Evolutionary conservation across 257 asterid genomes (phyloP).

Genomic region (Leptodermis oblonga): DNA sequence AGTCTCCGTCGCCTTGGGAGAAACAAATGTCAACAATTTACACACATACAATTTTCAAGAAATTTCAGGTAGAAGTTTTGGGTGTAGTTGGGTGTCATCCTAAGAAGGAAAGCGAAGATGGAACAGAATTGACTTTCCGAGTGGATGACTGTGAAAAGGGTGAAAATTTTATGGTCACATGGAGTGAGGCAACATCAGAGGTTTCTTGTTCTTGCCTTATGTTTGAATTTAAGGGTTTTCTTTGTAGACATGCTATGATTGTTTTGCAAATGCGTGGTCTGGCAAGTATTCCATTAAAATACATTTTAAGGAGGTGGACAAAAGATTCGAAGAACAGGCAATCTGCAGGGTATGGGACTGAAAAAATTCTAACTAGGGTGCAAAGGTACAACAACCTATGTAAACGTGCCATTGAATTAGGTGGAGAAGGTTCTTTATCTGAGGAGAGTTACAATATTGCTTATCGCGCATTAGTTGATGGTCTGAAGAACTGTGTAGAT

Average conservation of each 20-base stretch:
- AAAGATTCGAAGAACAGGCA: slow-evolving; percentile 77
- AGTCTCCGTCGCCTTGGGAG: slow-evolving; percentile 99
- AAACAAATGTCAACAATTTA: slow-evolving; percentile 89
- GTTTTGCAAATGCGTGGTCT: slow-evolving; percentile 95
- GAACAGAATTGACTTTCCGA: slow-evolving; percentile 45
- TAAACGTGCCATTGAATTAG: slow-evolving; percentile 77
- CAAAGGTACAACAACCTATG: slow-evolving; percentile 89
- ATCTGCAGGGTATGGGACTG: slow-evolving; percentile 49
- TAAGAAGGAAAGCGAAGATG: slow-evolving; percentile 63
- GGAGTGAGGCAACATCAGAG: slow-evolving; percentile 66
- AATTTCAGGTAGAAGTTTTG: slow-evolving; percentile 87
- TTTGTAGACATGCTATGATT: slow-evolving; percentile 92
- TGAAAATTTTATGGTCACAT: slow-evolving; percentile 68
- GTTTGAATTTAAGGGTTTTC: slow-evolving; percentile 88
- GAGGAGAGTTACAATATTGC: slow-evolving; percentile 76
- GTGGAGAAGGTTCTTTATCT: slow-evolving; percentile 82
- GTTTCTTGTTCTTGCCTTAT: slow-evolving; percentile 92
- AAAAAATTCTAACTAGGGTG: slow-evolving; percentile 60
- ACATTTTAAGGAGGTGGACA: slow-evolving; percentile 92
- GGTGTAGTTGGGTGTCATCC: slow-evolving; percentile 99
- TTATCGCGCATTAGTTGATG: slow-evolving; percentile 72
- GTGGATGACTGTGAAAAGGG: slow-evolving; percentile 88
- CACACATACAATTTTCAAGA: slow-evolving; percentile 83
- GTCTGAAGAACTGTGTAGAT: slow-evolving; percentile 73
- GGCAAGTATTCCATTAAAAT: slow-evolving; percentile 74